These are phyloP conservation scores for Tylopilus balloui DNA, from an alignment of 768 basidiomycete species.

Conservation along the genomic window DNA sequence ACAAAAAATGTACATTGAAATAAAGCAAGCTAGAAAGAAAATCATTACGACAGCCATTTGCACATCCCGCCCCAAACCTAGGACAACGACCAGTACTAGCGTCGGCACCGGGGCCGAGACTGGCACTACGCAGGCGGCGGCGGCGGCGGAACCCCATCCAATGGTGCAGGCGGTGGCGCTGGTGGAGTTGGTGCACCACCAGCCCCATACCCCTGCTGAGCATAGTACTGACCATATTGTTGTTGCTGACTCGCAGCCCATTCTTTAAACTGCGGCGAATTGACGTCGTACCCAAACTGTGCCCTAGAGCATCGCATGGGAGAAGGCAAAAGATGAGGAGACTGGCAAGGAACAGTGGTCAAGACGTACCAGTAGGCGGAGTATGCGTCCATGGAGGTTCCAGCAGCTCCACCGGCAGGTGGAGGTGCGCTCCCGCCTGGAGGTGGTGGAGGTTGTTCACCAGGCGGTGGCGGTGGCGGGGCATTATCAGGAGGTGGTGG, in stretches of 20 bases:
- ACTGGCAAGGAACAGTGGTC: not conserved
- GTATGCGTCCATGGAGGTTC: conserved; percentile 48
- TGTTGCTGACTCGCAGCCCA: conserved; percentile 66
- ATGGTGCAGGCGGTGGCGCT: conserved; percentile 26
- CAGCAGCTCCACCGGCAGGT: conserved; percentile 40
- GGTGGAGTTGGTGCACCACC: conserved; percentile 4
- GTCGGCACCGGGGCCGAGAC: not conserved
- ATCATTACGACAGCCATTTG: conserved; percentile 18
- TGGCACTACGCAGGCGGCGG: conserved; percentile 25
- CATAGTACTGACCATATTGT: conserved; percentile 73
- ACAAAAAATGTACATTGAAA: conserved; percentile 29
- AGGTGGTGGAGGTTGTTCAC: conserved; percentile 51
- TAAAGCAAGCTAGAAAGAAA: conserved; percentile 28
- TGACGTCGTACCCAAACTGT: conserved; percentile 82
- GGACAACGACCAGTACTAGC: conserved; percentile 1
- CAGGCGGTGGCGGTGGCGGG: conserved; percentile 46
- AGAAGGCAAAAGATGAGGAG: not conserved
- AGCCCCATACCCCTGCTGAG: conserved; percentile 48
- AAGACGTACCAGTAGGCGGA: conserved; percentile 54
- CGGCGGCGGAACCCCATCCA: conserved; percentile 18
- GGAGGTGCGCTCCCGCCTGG: conserved; percentile 43
- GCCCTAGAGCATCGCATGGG: conserved; percentile 45
- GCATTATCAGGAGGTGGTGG: conserved; percentile 36
- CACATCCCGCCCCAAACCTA: not conserved
- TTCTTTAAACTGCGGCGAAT: conserved; percentile 75